Conservation (phyloP, 805 yeast species). For the Kodamaea neixiangensis region DNA sequence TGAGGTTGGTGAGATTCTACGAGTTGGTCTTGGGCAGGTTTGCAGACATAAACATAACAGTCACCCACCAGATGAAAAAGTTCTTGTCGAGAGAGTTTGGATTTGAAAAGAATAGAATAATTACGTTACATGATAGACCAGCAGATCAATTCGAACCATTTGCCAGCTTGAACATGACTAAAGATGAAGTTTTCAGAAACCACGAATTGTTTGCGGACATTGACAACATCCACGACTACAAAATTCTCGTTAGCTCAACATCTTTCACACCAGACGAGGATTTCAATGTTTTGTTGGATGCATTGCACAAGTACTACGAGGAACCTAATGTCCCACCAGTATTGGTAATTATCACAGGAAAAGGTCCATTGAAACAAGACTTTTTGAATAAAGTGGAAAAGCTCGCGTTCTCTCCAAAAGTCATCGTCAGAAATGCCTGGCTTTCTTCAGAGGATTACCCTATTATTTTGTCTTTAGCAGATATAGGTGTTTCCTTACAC, state of each 20-base stretch:
- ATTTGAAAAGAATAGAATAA: conserved; percentile 45
- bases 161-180: conserved; percentile 31
- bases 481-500: conserved; percentile 87
- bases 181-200: conserved; percentile 26
- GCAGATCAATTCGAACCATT: conserved; percentile 63
- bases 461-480: conserved; percentile 68
- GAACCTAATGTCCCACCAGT: conserved; percentile 54
- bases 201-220: conserved; percentile 31
- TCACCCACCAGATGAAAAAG: conserved; percentile 69
- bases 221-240: conserved; percentile 40
- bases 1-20: conserved; percentile 56
- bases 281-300: conserved; percentile 65
- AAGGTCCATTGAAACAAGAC: conserved; percentile 75
- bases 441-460: conserved; percentile 79
- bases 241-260: conserved; percentile 81
- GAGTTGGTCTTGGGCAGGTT: conserved; percentile 63
- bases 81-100: conserved; percentile 60
- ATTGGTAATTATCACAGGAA: conserved; percentile 87
- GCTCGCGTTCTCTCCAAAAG: conserved; percentile 46
- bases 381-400: conserved; percentile 51
- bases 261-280: conserved; percentile 97
- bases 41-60: conserved; percentile 77
- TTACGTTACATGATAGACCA: conserved; percentile 86
- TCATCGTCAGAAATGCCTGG: conserved; percentile 73
- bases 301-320: conserved; percentile 53